Base-by-base conservation (phyloP, 352 stramenopile species). In the Phytophthora hibernalis region DNA sequence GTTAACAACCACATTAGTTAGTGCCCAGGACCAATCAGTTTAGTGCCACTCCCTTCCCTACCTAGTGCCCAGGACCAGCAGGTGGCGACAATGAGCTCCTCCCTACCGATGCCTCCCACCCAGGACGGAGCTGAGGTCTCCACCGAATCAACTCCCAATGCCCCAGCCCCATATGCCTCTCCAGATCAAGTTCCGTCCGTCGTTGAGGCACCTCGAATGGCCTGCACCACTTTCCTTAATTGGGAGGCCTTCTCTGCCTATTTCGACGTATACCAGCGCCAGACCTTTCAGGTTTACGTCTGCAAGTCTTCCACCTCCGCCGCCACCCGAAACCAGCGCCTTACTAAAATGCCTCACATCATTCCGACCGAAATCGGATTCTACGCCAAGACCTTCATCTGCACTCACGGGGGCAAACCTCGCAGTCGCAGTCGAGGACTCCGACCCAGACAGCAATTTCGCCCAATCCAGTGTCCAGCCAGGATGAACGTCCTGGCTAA, bases 231-330 rank as follows among this genome's bases (percentile, higher is more conserved):
- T 5, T 70, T 70, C 61, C 53, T 54, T 13, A 56, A 54, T 15
- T 70, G 61, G 61, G 49, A 63, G 37, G 53, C 61, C 28, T 70
- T 70, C 28, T 50, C 50, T 8, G 37, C 37, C 18, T 54, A 59
- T 31, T 70, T 70, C 21, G 24, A 54, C 30, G 54, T 28, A 20
- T 70, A 70, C 47, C 61, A 70, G 48, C 35, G 54, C 61, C 37
- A 70, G 40, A 70, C 61, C 20, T 70, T 54, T 38, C 61, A 70
- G 48, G 37, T 70, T 1, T 70, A 64, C 54, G 38, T 51, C 12
- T 58, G 61, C 61, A 63, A 64, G 53, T 64, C 61, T 3, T 64
- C 61, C 15, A 70, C 61, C 37, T 70, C 35, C 2, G 35, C 5
- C 10, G 35, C 35, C 35, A 18, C 35, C 35, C 35, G 35, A 12